Evolutionary conservation across 257 asterid genomes (phyloP).

Genomic region (Lycium ferocissimum): DNA sequence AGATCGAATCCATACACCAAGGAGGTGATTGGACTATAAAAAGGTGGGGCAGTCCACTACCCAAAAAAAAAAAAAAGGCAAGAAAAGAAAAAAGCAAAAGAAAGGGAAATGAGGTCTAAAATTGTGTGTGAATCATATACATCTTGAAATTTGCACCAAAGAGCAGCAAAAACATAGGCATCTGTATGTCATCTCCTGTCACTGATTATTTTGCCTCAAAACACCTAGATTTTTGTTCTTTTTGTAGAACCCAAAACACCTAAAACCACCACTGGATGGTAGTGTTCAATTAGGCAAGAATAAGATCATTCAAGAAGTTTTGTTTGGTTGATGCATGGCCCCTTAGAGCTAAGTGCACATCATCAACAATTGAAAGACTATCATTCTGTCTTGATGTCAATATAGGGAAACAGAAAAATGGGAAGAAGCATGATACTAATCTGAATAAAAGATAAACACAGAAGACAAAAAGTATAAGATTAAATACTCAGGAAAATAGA

Average conservation of each 20-base stretch:
- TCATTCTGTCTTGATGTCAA: constrained; percentile 15
- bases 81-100: background rate
- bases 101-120: background rate
- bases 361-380: background rate
- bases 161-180: constrained; percentile 7
- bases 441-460: constrained; percentile 6
- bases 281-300: background rate
- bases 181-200: background rate
- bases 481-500: constrained; percentile 26
- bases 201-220: background rate
- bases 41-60: background rate
- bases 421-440: constrained; percentile 13
- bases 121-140: constrained; percentile 14
- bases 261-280: background rate
- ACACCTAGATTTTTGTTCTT: background rate
- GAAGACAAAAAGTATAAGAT: constrained; percentile 13
- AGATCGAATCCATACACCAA: background rate
- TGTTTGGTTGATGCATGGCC: background rate
- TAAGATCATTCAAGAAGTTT: constrained; percentile 1
- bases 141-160: constrained; percentile 6
- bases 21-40: background rate
- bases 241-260: background rate
- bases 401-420: constrained; percentile 17
- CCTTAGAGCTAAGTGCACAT: constrained; percentile 10
- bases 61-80: background rate